phyloP scores from a whole-genome alignment of 148 eudicot species.

The Pharnaceum exiguum region DNA sequence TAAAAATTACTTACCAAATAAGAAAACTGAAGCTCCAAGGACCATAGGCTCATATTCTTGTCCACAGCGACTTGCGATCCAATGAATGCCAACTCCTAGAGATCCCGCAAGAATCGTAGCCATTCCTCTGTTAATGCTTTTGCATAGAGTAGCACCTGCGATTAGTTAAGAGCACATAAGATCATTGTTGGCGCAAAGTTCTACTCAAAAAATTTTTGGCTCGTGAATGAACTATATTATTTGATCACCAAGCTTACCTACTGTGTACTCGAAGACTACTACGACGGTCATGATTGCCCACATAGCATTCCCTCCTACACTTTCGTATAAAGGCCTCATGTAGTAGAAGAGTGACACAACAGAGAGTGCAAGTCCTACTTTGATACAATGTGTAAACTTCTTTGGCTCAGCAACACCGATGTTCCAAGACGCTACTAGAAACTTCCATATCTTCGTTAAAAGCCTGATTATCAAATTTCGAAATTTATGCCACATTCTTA shows the following conservation, averaged over 20 bases:
- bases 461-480: conserved; percentile 16
- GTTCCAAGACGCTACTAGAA: conserved; percentile 48
- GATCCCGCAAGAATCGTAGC: conserved; percentile 70
- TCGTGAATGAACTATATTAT: not conserved
- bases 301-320: conserved; percentile 91
- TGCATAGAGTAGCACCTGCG: conserved; percentile 70
- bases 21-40: conserved; percentile 49
- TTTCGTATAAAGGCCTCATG: conserved; percentile 81
- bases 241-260: conserved; percentile 49
- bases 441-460: conserved; percentile 32
- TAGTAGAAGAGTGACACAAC: conserved; percentile 75
- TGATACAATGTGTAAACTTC: conserved; percentile 63
- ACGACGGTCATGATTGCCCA: conserved; percentile 96
- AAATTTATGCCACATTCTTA: conserved; percentile 18
- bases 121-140: conserved; percentile 55
- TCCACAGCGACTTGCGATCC: conserved; percentile 64
- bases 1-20: conserved; percentile 41
- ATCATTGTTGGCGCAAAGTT: not conserved
- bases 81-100: conserved; percentile 68
- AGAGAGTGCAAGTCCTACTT: conserved; percentile 74
- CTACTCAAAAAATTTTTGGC: not conserved
- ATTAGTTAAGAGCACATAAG: not conserved
- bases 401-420: conserved; percentile 65
- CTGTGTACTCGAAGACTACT: conserved; percentile 80
- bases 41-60: conserved; percentile 55